Evolutionary conservation across 805 yeast genomes (phyloP), one percentile per base, ranked within the genome.

Genomic region (Starmerella potacharoeniae): DNA sequence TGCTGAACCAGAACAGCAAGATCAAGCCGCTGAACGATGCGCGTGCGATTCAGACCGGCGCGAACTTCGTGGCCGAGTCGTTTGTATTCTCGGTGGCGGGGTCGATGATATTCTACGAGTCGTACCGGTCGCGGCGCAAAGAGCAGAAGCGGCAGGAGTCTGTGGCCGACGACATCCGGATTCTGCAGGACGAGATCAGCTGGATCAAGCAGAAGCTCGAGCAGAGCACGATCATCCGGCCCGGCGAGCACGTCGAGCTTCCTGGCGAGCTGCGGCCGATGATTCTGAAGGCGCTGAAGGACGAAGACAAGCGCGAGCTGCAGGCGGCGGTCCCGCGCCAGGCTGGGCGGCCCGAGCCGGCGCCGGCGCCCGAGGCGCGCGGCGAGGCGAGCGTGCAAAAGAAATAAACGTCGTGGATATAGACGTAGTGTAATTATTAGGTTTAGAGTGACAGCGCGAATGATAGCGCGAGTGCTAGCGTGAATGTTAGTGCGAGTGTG

Each of bases 31-130:
- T 87, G 66, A 86, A 86, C 66, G 95, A 86, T 61, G 79, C 81
- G 11, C 82, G 80, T 64, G 95, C 96, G 39, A 77, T 88, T 44
- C 93, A 87, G 56, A 80, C 76, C 56, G 95, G 95, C 1, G 93
- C 95, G 45, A 83, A 77, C 55, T 80, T 86, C 65, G 69, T 87
- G 11, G 83, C 91, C 46, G 95, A 87, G 66, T 66, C 81, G 35
- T 83, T 87, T 64, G 80, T 87, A 17, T 87, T 88, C 60, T 61
- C 83, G 31, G 91, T 88, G 29, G 95, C 93, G 1, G 93, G 95
- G 5, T 75, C 83, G 1, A 74, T 85, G 53, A 81, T 88, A 10
- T 64, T 87, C 11, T 86, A 77, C 65, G 95, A 88, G 66, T 77
- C 86, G 31, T 74, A 77, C 62, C 75, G 91, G 61, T 79, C 84